phyloP scores from a whole-genome alignment of 805 yeast species.

The Metschnikowia koreensis region DNA sequence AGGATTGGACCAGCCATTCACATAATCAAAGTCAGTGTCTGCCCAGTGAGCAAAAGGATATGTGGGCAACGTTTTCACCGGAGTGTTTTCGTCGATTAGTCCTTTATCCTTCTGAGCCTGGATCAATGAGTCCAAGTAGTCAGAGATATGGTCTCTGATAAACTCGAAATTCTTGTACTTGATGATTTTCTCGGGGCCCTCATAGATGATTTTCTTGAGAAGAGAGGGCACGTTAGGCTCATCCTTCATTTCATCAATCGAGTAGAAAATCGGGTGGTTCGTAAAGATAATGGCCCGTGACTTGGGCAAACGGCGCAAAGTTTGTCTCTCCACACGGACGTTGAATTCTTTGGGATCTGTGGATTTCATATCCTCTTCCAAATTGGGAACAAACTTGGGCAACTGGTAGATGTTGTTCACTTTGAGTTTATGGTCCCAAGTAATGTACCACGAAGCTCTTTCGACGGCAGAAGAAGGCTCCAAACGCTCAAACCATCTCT shows the following conservation, averaged over 20 bases:
- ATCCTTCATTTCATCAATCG: conserved; percentile 75
- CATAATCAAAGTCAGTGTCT: conserved; percentile 38
- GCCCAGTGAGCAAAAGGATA: conserved; percentile 67
- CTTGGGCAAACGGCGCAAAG: conserved; percentile 64
- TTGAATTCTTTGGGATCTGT: conserved; percentile 54
- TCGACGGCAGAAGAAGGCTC: conserved; percentile 63
- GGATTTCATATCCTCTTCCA: conserved; percentile 26
- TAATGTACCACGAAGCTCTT: conserved; percentile 71
- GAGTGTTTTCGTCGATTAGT: conserved; percentile 52
- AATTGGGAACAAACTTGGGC: conserved; percentile 43
- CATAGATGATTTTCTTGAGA: conserved; percentile 57
- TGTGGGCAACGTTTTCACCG: conserved; percentile 54
- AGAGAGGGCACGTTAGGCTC: conserved; percentile 79
- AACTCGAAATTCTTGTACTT: conserved; percentile 61
- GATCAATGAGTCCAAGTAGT: conserved; percentile 56
- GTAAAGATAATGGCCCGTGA: conserved; percentile 67
- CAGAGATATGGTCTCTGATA: conserved; percentile 57
- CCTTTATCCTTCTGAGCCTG: conserved; percentile 58
- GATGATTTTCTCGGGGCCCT: conserved; percentile 64
- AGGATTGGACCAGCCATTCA: conserved; percentile 43
- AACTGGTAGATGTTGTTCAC: conserved; percentile 55
- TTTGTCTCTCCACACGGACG: conserved; percentile 72
- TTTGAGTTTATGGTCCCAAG: conserved; percentile 68
- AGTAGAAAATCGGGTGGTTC: conserved; percentile 75
- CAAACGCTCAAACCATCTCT: conserved; percentile 66